These are phyloP conservation scores for Xylariomycetidae sp. DNA, from an alignment of 2,329 filamentous ascomycete genomes.

Conservation along the genomic window DNA sequence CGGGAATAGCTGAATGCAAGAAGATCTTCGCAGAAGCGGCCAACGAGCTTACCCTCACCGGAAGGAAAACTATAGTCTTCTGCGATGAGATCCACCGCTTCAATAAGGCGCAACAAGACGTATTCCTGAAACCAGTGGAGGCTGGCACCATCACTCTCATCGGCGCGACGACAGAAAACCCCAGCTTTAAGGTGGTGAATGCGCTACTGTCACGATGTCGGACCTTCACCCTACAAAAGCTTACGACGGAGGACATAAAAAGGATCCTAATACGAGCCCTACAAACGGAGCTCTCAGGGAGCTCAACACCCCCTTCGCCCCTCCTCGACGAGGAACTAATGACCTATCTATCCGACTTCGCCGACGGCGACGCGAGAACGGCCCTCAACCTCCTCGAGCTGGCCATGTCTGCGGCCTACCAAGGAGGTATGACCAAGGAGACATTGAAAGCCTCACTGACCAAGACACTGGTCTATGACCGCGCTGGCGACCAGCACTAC, in stretches of 20 bases:
- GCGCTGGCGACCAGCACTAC: slow-evolving; percentile 94
- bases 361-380: slow-evolving; percentile 89
- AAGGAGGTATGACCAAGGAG: slow-evolving; percentile 63
- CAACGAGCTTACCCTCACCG: slow-evolving; percentile 74
- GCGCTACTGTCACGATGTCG: slow-evolving; percentile 85
- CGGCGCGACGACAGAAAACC: slow-evolving; percentile 95
- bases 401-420: slow-evolving; percentile 69
- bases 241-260: slow-evolving; percentile 67
- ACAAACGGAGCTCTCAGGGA: slow-evolving; percentile 46
- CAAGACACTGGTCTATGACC: slow-evolving; percentile 90
- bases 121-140: slow-evolving; percentile 90
- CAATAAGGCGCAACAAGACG: slow-evolving; percentile 87
- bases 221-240: slow-evolving; percentile 78
- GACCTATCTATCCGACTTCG: slow-evolving; percentile 75
- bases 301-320: slow-evolving; percentile 35
- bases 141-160: slow-evolving; percentile 86
- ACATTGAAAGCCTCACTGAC: slow-evolving; percentile 80
- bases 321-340: slow-evolving; percentile 76
- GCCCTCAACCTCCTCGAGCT: slow-evolving; percentile 90
- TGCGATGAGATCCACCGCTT: slow-evolving; percentile 97
- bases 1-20: slow-evolving; percentile 85
- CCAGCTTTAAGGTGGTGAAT: slow-evolving; percentile 85
- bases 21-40: slow-evolving; percentile 83
- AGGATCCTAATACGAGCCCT: slow-evolving; percentile 75
- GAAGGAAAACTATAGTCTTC: slow-evolving; percentile 90